A percentile compares a stretch with the other conserved stretches of the same genome.
phyloP scores from a whole-genome alignment of 2,329 filamentous ascomycete genomes.

The Penicillium decumbens region DNA sequence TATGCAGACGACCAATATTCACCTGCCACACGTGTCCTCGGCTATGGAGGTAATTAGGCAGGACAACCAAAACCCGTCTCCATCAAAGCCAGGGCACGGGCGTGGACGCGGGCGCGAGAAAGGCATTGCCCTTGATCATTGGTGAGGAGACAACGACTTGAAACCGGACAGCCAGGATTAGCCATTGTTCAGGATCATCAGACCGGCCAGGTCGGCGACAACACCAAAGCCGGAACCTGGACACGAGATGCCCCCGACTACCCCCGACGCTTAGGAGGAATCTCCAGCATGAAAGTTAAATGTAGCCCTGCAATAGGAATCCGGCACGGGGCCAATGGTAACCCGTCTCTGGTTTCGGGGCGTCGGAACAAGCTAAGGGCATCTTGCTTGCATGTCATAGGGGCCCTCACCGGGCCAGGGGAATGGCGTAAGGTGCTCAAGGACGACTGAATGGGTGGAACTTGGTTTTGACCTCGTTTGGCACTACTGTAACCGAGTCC shows the following conservation, averaged over 20 bases:
- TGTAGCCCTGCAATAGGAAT: background rate
- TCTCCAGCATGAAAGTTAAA: too few species aligned
- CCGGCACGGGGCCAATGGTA: background rate
- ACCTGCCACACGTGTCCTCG: background rate
- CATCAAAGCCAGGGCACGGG: slow-evolving; percentile 3
- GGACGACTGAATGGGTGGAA: background rate
- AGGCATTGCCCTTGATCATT: slow-evolving; percentile 1
- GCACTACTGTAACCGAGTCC: background rate
- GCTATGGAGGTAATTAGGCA: background rate
- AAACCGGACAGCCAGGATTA: background rate
- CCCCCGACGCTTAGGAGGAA: too few species aligned
- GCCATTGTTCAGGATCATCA: background rate
- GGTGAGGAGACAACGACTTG: background rate
- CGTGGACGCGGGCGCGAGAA: background rate
- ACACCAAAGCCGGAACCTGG: background rate
- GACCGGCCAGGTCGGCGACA: background rate
- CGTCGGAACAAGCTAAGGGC: background rate
- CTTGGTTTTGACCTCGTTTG: background rate
- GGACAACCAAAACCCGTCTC: background rate
- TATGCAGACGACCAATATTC: slow-evolving; percentile 1
- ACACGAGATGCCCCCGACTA: background rate
- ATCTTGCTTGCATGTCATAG: background rate
- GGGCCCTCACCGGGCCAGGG: background rate
- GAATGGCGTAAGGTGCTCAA: background rate
- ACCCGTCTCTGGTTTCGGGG: background rate